These are phyloP conservation scores for Botrytis cinerea DNA, from an alignment of 2,329 filamentous ascomycete species.

Conservation along the genomic window DNA sequence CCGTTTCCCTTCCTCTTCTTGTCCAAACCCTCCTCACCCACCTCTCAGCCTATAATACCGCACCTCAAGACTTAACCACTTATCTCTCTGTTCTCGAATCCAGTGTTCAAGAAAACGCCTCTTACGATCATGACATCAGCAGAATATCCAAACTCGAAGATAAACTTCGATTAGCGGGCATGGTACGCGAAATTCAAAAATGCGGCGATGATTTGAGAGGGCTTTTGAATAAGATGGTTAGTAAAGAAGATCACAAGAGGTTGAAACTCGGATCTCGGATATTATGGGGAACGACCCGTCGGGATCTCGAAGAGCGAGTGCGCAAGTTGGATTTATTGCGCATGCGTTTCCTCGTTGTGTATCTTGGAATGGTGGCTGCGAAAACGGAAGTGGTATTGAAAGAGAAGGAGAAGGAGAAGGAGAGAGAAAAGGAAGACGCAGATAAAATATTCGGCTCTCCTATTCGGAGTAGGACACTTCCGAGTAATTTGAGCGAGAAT, in stretches of 20 bases:
- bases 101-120: conserved; percentile 62
- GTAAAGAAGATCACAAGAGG: conserved; percentile 46
- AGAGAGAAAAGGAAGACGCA: conserved; percentile 16
- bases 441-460: conserved; percentile 2
- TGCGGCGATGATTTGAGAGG: conserved; percentile 62
- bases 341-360: conserved; percentile 65
- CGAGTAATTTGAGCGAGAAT: conserved; percentile 29
- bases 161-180: conserved; percentile 58
- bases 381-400: conserved; percentile 34
- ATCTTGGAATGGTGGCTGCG: conserved; percentile 60
- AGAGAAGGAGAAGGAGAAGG: conserved; percentile 1
- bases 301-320: conserved; percentile 57
- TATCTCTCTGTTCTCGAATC: conserved; percentile 63
- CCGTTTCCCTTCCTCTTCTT: conserved; percentile 57
- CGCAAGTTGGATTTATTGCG: conserved; percentile 61
- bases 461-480: neutral
- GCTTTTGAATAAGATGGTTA: conserved; percentile 55
- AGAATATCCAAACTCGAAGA: conserved; percentile 61
- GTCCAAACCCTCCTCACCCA: conserved; percentile 55
- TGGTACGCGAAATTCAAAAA: conserved; percentile 64
- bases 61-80: conserved; percentile 57
- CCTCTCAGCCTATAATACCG: conserved; percentile 57
- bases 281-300: conserved; percentile 59
- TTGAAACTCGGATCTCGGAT: conserved; percentile 47
- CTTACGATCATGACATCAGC: conserved; percentile 61